Evolutionary conservation across 2,329 filamentous ascomycete genomes (phyloP).

Genomic region (Teratosphaeria zuluensis): DNA sequence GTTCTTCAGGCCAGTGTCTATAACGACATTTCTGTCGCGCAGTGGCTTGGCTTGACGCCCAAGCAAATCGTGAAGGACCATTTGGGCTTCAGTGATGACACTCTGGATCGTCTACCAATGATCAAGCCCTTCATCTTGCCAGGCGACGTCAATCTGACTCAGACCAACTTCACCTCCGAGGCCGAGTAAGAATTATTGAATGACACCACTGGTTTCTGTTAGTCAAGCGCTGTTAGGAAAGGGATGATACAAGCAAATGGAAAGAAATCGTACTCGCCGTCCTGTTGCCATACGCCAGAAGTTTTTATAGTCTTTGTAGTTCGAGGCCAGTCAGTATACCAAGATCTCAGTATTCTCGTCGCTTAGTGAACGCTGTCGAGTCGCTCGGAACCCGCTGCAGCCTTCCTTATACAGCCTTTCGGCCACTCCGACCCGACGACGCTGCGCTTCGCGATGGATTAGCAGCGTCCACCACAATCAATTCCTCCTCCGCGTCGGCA

Average conservation of each 20-base stretch:
- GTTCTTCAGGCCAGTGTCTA: conserved; percentile 46
- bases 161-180: conserved; percentile 27
- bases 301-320: too few species aligned
- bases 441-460: background rate
- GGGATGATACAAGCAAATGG: background rate
- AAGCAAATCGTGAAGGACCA: conserved; percentile 27
- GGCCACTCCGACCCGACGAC: background rate
- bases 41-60: conserved; percentile 47
- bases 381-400: too few species aligned
- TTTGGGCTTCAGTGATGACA: background rate
- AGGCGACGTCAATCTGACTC: conserved; percentile 27
- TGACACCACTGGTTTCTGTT: background rate
- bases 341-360: too few species aligned
- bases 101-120: conserved; percentile 1
- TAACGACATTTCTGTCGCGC: conserved; percentile 47
- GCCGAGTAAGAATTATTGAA: background rate
- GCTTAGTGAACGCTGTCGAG: too few species aligned
- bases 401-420: background rate
- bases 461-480: background rate
- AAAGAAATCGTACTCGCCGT: background rate
- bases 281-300: too few species aligned
- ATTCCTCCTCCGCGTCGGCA: background rate
- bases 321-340: too few species aligned
- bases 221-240: background rate
- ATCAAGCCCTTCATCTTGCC: conserved; percentile 25